phyloP scores from a whole-genome alignment of 1,284 basidiomycete genomes.

The Ganoderma multipileum region DNA sequence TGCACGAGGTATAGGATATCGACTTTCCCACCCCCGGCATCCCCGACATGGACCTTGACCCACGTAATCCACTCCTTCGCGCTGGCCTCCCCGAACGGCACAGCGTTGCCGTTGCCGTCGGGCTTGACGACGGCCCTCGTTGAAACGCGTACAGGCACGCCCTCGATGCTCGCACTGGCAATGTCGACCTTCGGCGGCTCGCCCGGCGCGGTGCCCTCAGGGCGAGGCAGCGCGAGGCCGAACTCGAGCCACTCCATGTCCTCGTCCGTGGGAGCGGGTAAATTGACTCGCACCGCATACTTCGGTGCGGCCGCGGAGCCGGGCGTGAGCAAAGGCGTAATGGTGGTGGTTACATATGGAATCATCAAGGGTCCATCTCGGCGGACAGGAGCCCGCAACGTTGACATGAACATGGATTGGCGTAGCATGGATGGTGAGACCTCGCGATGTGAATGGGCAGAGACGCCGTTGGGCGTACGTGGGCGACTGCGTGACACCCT shows the following conservation, averaged over 20 bases:
- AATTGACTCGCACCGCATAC: conserved; percentile 64
- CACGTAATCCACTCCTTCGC: conserved; percentile 67
- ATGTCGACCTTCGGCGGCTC: conserved; percentile 57
- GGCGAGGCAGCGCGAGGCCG: conserved; percentile 59
- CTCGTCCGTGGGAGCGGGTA: conserved; percentile 62
- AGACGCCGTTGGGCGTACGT: conserved; percentile 38
- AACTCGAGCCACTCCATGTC: conserved; percentile 79
- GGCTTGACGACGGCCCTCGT: conserved; percentile 49
- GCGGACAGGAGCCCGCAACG: conserved; percentile 44
- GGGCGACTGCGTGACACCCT: conserved; percentile 42
- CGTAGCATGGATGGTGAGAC: conserved; percentile 35
- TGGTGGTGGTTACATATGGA: conserved; percentile 58
- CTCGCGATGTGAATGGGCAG: conserved; percentile 22
- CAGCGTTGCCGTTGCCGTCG: conserved; percentile 45
- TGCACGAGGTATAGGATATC: conserved; percentile 70
- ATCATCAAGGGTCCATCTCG: conserved; percentile 68
- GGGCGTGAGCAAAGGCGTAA: conserved; percentile 55
- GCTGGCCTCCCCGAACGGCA: conserved; percentile 56
- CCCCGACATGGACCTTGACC: conserved; percentile 65
- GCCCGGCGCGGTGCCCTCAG: conserved; percentile 6
- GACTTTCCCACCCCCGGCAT: conserved; percentile 56
- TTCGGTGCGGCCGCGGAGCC: conserved; percentile 43
- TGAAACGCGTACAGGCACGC: conserved; percentile 67
- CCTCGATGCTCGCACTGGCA: conserved; percentile 65
- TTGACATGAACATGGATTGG: conserved; percentile 36